These are phyloP conservation scores for Eucalyptus marginata DNA, from an alignment of 345 rosid genomes.

Conservation along the genomic window DNA sequence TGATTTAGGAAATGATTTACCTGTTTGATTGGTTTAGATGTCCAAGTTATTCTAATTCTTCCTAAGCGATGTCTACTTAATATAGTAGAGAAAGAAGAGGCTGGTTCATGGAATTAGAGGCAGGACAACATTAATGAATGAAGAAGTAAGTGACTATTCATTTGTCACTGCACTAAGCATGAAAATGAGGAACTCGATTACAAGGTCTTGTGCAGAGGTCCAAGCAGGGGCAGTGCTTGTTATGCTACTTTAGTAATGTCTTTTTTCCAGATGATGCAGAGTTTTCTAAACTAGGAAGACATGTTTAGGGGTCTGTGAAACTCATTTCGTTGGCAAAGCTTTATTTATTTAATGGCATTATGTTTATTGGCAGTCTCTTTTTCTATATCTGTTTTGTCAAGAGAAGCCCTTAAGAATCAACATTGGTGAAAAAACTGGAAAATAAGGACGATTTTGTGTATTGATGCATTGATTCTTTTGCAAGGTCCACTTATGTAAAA, in stretches of 20 bases:
- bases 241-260: neutral
- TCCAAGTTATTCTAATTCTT: neutral
- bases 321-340: neutral
- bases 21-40: neutral
- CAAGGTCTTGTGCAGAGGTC: neutral
- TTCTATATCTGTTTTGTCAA: neutral
- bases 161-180: neutral
- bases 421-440: rapidly evolving
- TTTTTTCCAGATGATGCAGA: neutral
- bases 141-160: neutral
- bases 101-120: neutral
- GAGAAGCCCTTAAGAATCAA: neutral
- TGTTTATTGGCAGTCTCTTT: neutral
- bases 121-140: neutral
- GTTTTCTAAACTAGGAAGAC: neutral
- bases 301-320: neutral
- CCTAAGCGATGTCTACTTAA: neutral
- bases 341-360: neutral
- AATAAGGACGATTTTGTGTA: neutral
- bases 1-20: neutral
- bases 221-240: neutral
- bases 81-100: neutral
- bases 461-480: neutral
- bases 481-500: neutral
- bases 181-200: neutral